Conservation (phyloP, 2,329 filamentous ascomycete species). For the Epicoccum nigrum region DNA sequence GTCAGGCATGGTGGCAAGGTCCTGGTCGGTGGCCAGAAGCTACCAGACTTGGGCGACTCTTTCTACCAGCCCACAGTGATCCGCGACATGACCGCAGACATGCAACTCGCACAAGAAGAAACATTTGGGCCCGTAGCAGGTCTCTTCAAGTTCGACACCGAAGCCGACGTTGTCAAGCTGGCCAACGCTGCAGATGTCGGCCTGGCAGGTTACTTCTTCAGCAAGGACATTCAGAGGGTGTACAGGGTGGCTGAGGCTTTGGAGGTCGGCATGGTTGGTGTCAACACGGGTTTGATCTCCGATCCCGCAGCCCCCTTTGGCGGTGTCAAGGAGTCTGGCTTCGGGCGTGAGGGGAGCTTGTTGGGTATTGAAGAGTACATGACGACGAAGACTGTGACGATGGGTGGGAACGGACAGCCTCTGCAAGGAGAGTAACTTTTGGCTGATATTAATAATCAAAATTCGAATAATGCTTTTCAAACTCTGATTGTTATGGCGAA, state of each 20-base stretch:
- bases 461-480: no score
- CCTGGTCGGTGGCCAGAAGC: conserved; percentile 64
- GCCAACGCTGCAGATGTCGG: conserved; percentile 87
- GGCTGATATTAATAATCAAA: no score
- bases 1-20: conserved; percentile 42
- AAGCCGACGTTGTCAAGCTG: conserved; percentile 83
- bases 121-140: conserved; percentile 95
- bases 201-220: conserved; percentile 94
- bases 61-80: conserved; percentile 93
- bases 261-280: conserved; percentile 85
- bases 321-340: conserved; percentile 58
- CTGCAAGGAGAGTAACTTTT: conserved; percentile 57
- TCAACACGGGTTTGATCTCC: conserved; percentile 59
- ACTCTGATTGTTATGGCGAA: no score
- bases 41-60: conserved; percentile 77
- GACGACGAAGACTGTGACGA: conserved; percentile 55
- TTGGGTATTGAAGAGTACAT: conserved; percentile 59
- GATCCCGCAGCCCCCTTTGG: conserved; percentile 57
- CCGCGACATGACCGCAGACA: conserved; percentile 81
- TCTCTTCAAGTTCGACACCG: conserved; percentile 85
- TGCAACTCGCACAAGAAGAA: conserved; percentile 85
- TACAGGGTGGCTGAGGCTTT: conserved; percentile 69
- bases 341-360: conserved; percentile 58
- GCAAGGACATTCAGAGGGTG: conserved; percentile 62
- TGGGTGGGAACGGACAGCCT: conserved; percentile 67